These are phyloP conservation scores for Sclerotinia subarctica DNA, from an alignment of 2,329 filamentous ascomycete genomes.

Conservation along the genomic window DNA sequence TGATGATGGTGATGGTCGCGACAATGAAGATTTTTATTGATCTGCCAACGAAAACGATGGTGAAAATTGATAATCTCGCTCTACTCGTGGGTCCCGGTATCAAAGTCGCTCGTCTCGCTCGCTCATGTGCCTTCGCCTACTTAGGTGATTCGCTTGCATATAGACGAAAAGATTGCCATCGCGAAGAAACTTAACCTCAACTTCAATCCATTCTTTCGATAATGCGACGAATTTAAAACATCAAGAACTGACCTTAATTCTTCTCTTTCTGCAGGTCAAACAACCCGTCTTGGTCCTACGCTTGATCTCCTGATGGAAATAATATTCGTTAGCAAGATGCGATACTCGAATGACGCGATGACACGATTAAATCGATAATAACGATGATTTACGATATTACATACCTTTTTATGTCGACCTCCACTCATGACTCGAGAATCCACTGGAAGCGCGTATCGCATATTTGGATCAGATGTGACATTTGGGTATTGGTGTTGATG, in stretches of 20 bases:
- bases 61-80: constrained; percentile 20
- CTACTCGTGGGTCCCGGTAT: constrained; percentile 20
- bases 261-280: constrained; percentile 60
- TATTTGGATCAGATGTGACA: constrained; percentile 47
- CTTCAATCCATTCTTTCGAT: constrained; percentile 30
- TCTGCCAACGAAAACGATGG: constrained; percentile 10
- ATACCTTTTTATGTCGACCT: constrained; percentile 55
- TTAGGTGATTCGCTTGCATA: constrained; percentile 40
- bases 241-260: constrained; percentile 64
- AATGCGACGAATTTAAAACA: constrained; percentile 27
- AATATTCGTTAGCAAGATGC: constrained; percentile 32
- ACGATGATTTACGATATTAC: constrained; percentile 14
- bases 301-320: constrained; percentile 60
- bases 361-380: constrained; percentile 11
- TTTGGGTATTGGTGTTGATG: constrained; percentile 49
- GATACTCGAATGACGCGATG: constrained; percentile 18
- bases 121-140: constrained; percentile 40
- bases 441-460: constrained; percentile 56
- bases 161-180: constrained; percentile 39
- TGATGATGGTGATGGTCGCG: constrained; percentile 10
- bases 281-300: constrained; percentile 73
- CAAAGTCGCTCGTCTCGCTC: constrained; percentile 24
- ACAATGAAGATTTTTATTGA: constrained; percentile 10
- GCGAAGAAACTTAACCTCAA: constrained; percentile 34
- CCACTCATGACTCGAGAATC: constrained; percentile 55